phyloP scores from a whole-genome alignment of 228 moss, liverwort and hornwort species.

The Sphagnum fallax region DNA sequence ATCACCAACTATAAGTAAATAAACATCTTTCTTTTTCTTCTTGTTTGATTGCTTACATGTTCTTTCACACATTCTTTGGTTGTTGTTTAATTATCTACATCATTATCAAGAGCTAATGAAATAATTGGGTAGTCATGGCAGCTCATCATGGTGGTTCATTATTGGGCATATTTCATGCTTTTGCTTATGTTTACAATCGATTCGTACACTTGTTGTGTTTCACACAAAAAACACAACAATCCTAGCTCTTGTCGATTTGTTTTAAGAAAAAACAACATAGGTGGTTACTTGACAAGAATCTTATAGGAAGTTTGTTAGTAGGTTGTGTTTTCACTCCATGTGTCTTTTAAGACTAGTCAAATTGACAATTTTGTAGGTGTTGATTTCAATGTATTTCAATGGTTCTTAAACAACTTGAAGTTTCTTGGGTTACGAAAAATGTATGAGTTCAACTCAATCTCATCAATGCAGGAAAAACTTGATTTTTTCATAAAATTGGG shows the following conservation, averaged over 20 bases:
- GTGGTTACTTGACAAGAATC: conserved; percentile 13
- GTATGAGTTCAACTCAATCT: too few species aligned
- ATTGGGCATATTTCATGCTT: conserved; percentile 4
- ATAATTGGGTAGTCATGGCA: too few species aligned
- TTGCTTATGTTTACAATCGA: conserved; percentile 7
- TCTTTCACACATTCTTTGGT: too few species aligned
- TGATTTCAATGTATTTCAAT: conserved; percentile 30
- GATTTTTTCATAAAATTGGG: conserved; percentile 8
- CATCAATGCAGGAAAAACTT: conserved; percentile 17
- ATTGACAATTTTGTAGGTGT: conserved; percentile 20
- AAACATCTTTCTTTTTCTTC: too few species aligned
- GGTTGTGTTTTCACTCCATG: conserved; percentile 24
- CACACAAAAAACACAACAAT: conserved; percentile 10
- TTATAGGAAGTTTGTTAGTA: conserved; percentile 20
- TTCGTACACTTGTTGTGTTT: conserved; percentile 10
- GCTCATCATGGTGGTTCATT: too few species aligned
- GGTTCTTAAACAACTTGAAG: conserved; percentile 21
- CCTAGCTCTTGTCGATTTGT: conserved; percentile 20
- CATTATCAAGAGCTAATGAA: too few species aligned
- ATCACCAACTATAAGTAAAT: too few species aligned
- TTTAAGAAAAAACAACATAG: conserved; percentile 18
- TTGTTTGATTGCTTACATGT: too few species aligned
- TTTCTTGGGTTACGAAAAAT: conserved; percentile 13
- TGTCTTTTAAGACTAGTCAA: conserved; percentile 21
- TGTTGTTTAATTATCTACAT: too few species aligned